Percentiles rank a stretch among this genome's conserved stretches.
These are phyloP conservation scores for Cucumis melo DNA, from an alignment of 306 rosid genomes.

Conservation along the genomic window DNA sequence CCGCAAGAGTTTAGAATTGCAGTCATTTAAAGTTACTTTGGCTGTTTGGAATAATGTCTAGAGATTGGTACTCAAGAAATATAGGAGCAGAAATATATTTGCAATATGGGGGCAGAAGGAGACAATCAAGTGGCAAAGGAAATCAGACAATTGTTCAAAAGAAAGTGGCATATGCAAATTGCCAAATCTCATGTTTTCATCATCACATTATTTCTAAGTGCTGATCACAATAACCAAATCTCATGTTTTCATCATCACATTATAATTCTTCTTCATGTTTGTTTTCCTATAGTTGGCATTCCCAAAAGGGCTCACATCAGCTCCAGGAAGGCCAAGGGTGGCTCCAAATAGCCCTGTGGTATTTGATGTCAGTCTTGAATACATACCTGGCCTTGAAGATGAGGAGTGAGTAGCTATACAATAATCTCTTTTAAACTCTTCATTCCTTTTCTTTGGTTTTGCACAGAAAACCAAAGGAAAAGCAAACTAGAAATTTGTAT, in stretches of 20 bases:
- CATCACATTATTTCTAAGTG: neutral
- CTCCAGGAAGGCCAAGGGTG: slow-evolving; percentile 99
- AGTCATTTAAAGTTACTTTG: neutral
- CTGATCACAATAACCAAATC: neutral
- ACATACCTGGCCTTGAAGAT: slow-evolving; percentile 80
- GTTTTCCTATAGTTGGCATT: slow-evolving; percentile 63
- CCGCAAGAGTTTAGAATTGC: neutral
- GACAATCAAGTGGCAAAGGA: neutral
- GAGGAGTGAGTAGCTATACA: slow-evolving; percentile 32
- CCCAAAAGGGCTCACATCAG: slow-evolving; percentile 86
- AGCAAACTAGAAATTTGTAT: neutral
- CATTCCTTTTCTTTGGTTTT: neutral
- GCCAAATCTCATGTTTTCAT: neutral
- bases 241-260: neutral
- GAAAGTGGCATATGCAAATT: neutral
- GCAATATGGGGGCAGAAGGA: neutral
- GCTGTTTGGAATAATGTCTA: neutral
- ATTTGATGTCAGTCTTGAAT: slow-evolving; percentile 87
- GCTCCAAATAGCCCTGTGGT: slow-evolving; percentile 86
- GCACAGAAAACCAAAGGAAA: neutral
- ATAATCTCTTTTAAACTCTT: neutral
- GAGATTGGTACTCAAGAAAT: neutral
- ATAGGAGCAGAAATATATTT: neutral
- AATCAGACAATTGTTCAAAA: neutral
- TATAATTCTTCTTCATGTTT: neutral